phyloP scores from a whole-genome alignment of 768 basidiomycete genomes.

The Dentipellis fragilis region DNA sequence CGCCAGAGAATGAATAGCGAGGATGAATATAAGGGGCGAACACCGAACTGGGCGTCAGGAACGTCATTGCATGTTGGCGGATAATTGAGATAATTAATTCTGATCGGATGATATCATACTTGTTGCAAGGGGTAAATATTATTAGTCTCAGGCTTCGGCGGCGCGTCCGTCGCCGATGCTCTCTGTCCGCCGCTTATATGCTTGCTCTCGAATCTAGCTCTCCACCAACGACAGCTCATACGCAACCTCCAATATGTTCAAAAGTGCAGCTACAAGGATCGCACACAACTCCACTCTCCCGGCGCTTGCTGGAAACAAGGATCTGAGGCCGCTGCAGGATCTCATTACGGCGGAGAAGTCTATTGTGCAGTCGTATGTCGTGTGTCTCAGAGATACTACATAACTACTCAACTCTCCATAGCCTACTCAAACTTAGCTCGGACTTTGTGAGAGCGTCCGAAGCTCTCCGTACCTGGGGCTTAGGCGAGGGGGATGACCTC shows the following conservation, averaged over 20 bases:
- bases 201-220: neutral
- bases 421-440: constrained; percentile 53
- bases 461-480: constrained; percentile 61
- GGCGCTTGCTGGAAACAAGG: constrained; percentile 59
- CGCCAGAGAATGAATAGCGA: too few species aligned
- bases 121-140: too few species aligned
- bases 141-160: too few species aligned
- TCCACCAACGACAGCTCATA: neutral
- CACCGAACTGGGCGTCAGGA: too few species aligned
- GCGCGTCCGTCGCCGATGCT: neutral
- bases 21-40: too few species aligned
- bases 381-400: neutral
- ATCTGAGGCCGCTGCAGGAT: constrained; percentile 75
- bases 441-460: constrained; percentile 67
- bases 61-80: too few species aligned
- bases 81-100: too few species aligned
- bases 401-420: constrained; percentile 17
- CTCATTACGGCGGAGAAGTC: constrained; percentile 84
- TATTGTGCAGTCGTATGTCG: constrained; percentile 59
- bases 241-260: constrained; percentile 48
- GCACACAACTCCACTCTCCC: constrained; percentile 86
- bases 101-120: too few species aligned
- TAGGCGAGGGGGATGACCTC: constrained; percentile 76
- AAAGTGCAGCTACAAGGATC: constrained; percentile 66
- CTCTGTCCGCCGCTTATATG: too few species aligned